phyloP scores from a whole-genome alignment of 140 eudicot species.

The Flaveria floridana region DNA sequence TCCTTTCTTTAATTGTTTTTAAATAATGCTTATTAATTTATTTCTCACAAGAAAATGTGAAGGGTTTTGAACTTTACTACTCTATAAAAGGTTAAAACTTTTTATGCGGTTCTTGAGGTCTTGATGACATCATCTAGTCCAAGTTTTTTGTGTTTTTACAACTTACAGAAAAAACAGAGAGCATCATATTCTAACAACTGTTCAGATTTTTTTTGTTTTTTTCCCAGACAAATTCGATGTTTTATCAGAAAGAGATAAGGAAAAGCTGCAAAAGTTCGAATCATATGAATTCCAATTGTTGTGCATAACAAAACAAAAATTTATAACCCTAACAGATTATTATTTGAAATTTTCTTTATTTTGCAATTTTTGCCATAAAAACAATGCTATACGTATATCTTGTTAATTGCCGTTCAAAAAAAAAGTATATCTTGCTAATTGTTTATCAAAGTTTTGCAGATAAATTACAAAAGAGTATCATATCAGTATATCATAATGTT shows the following conservation, averaged over 20 bases:
- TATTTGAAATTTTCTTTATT: background rate
- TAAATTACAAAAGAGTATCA: background rate
- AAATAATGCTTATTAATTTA: background rate
- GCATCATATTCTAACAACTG: background rate
- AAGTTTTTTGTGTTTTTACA: background rate
- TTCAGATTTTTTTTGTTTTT: slow-evolving; percentile 22
- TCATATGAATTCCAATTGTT: slow-evolving; percentile 35
- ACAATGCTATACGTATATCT: background rate
- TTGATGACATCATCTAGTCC: slow-evolving; percentile 11
- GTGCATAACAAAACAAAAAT: background rate
- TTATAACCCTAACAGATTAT: slow-evolving; percentile 22
- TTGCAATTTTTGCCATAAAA: background rate
- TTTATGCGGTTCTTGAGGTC: background rate
- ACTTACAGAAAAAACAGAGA: background rate
- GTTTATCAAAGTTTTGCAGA: background rate
- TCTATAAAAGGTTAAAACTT: background rate
- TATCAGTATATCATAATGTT: no score
- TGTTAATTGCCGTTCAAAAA: no score
- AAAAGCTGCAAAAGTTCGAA: slow-evolving; percentile 33
- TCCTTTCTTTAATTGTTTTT: slow-evolving; percentile 17
- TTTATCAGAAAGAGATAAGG: slow-evolving; percentile 22
- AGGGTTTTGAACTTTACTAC: background rate
- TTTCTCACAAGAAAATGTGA: background rate
- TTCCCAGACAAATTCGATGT: slow-evolving; percentile 21
- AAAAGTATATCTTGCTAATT: no score